These are phyloP conservation scores for Tephrocybe sp. DNA, from an alignment of 768 basidiomycete species.

Conservation along the genomic window DNA sequence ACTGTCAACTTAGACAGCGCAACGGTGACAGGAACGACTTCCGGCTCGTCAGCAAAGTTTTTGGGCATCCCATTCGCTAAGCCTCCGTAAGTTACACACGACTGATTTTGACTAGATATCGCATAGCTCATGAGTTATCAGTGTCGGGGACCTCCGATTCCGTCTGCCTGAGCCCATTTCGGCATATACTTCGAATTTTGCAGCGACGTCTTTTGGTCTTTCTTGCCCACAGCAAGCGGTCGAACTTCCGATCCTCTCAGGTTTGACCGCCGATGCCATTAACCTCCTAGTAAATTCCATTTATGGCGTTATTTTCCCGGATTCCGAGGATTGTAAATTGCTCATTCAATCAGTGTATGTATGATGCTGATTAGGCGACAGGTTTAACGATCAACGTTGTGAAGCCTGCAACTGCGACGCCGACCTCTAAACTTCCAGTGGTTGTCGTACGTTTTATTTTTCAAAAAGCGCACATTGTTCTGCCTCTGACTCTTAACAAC, in stretches of 20 bases:
- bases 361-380: constrained; percentile 13
- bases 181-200: constrained; percentile 32
- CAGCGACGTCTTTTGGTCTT: constrained; percentile 40
- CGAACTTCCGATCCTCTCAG: constrained; percentile 19
- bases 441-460: constrained; percentile 40
- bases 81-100: constrained; percentile 42
- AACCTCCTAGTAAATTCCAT: constrained; percentile 23
- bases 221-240: constrained; percentile 46
- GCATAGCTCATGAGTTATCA: constrained; percentile 9
- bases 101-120: background rate
- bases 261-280: background rate
- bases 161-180: constrained; percentile 38
- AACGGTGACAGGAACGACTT: constrained; percentile 39
- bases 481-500: background rate
- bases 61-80: constrained; percentile 55
- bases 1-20: constrained; percentile 42
- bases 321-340: constrained; percentile 43
- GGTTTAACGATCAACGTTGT: constrained; percentile 56
- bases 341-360: background rate
- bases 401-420: constrained; percentile 38
- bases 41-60: constrained; percentile 33
- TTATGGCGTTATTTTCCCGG: constrained; percentile 28
- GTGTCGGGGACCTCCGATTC: constrained; percentile 38
- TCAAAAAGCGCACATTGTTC: background rate
- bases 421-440: constrained; percentile 49